Evolutionary conservation across 306 rosid genomes (phyloP), one percentile per base, ranked within the genome.

Genomic region (Lathyrus tuberosus): DNA sequence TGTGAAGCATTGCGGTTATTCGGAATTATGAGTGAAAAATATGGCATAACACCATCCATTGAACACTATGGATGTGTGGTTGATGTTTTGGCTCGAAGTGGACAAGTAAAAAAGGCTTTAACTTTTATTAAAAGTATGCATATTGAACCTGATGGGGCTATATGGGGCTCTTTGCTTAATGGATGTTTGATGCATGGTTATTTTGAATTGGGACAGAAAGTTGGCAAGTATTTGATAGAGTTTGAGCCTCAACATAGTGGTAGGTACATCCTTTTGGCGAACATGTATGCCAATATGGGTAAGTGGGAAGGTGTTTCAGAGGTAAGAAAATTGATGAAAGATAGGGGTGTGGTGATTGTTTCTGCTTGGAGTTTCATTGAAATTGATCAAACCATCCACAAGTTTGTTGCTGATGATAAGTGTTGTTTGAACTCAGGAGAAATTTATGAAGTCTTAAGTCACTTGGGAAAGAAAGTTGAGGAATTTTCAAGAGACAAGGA

Each of bases 11-110:
- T 63, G 72, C 2, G 74, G 43, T 60, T 76, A 7, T 79, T 83
- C 30, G 57, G 67, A 63, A 71, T 72, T 14, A 85, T 83, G 92
- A 37, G 42, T 35, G 81, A 83, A 71, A 70, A 71, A 65, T 81
- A 82, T 69, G 82, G 79, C 69, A 82, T 83, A 18, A 37, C 49
- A 6, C 85, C 85, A 1, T 79, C 58, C 62, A 83, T 85, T 62
- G 88, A 85, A 70, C 93, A 85, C 48, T 87, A 83, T 40, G 88
- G 89, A 8, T 83, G 85, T 54, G 70, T 87, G 77, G 85, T 81
- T 68, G 86, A 87, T 83, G 61, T 79, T 72, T 74, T 83, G 88
- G 87, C 85, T 0, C 83, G 84, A 38, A 58, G 80, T 2, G 89
- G 87, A 46, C 66, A 17, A 59, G 54, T 67, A 5, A 71, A 76